phyloP scores from a whole-genome alignment of 2,329 filamentous ascomycete species.

The Trichoderma harzianum region DNA sequence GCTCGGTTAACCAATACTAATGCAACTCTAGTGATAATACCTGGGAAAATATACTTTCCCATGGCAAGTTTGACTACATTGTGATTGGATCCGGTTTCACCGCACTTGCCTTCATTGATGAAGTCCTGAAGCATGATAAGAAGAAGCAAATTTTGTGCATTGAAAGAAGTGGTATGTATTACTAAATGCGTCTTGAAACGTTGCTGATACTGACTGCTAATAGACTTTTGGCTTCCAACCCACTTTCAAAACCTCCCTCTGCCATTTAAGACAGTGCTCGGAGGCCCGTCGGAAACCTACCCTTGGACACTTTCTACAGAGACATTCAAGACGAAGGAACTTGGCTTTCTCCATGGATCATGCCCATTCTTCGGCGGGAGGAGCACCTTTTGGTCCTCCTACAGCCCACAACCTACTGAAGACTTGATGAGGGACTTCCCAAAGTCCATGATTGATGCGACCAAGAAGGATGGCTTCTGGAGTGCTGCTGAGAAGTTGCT shows the following conservation, averaged over 20 bases:
- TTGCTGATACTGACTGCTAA: neutral
- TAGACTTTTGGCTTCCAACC: neutral
- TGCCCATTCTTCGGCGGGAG: neutral
- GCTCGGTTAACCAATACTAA: neutral
- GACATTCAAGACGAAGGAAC: neutral
- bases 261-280: neutral
- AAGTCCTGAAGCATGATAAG: neutral
- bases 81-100: neutral
- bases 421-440: neutral
- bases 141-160: neutral
- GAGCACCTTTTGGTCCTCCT: neutral
- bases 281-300: neutral
- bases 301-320: neutral
- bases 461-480: neutral
- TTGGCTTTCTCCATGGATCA: neutral
- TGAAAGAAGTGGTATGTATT: neutral
- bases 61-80: neutral
- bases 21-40: neutral
- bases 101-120: neutral
- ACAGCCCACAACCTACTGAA: neutral
- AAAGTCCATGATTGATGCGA: neutral
- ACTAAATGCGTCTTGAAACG: neutral
- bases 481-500: neutral
- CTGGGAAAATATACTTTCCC: neutral
- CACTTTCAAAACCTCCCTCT: neutral